A percentile compares a stretch with the other conserved stretches of the same genome.
Conservation (phyloP, 1,284 basidiomycete species). For the Malassezia nana region DNA sequence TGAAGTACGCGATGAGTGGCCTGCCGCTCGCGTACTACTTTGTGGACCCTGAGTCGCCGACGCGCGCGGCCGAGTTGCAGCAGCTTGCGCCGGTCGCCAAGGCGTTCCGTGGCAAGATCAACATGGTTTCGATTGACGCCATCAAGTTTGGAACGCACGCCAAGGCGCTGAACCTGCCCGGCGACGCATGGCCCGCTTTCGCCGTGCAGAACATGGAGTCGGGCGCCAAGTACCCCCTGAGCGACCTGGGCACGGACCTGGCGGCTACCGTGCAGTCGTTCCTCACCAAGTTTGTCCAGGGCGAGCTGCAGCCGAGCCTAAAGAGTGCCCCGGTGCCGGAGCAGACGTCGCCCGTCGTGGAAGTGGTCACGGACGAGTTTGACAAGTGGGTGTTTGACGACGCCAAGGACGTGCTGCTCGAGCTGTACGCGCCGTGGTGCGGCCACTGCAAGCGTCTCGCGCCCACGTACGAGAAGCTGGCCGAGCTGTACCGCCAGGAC, state of each 20-base stretch:
- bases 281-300: conserved; percentile 61
- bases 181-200: conserved; percentile 78
- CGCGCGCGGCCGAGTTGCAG: conserved; percentile 61
- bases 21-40: conserved; percentile 93
- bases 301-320: conserved; percentile 69
- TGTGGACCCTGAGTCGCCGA: conserved; percentile 66
- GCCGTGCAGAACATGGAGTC: conserved; percentile 77
- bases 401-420: conserved; percentile 83
- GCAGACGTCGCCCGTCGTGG: conserved; percentile 74
- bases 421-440: conserved; percentile 89
- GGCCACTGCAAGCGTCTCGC: conserved; percentile 79
- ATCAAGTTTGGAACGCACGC: conserved; percentile 86
- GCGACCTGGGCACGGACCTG: conserved; percentile 58
- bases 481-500: conserved; percentile 61
- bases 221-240: conserved; percentile 81
- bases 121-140: conserved; percentile 98
- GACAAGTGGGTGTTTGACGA: conserved; percentile 72
- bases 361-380: conserved; percentile 80
- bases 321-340: conserved; percentile 81
- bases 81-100: conserved; percentile 66
- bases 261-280: conserved; percentile 54
- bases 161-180: conserved; percentile 74
- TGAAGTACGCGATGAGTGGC: conserved; percentile 65
- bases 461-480: conserved; percentile 85
- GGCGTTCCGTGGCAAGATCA: conserved; percentile 73